Percentiles rank a stretch among this genome's conserved stretches.
Evolutionary conservation across 2,329 filamentous ascomycete genomes (phyloP).

Genomic region (Alternaria rosae): DNA sequence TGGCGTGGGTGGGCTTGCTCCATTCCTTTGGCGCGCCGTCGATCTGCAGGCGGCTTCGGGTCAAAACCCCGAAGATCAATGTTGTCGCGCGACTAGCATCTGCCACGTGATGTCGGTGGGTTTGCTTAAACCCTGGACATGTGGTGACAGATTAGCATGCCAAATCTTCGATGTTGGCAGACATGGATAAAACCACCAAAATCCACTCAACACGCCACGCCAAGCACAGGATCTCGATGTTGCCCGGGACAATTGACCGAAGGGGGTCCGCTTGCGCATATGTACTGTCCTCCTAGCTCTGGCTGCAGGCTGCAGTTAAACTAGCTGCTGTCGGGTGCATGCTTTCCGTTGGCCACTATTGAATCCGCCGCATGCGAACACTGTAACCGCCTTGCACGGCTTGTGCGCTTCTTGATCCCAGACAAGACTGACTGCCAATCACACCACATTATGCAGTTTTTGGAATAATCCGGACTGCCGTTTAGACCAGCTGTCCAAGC

Average conservation of each 20-base stretch:
- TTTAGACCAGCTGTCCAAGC: background rate
- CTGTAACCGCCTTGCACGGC: background rate
- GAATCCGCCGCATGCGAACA: background rate
- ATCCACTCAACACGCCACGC: background rate
- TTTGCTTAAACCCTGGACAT: background rate
- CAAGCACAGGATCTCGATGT: conserved; percentile 6
- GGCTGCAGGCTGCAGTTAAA: background rate
- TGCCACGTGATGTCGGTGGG: background rate
- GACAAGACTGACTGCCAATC: background rate
- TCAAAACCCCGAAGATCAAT: background rate
- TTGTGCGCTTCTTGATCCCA: background rate
- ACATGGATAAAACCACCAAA: conserved; percentile 3
- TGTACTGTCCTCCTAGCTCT: background rate
- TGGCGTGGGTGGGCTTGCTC: conserved; percentile 1
- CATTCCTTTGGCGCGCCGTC: background rate
- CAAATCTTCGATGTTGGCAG: conserved; percentile 4
- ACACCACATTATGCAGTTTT: background rate
- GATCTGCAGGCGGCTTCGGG: background rate
- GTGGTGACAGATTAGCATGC: conserved; percentile 4
- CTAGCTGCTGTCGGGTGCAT: background rate
- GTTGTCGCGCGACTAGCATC: background rate
- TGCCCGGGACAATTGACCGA: conserved; percentile 3
- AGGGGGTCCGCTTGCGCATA: background rate
- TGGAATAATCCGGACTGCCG: background rate
- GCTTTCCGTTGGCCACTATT: background rate